phyloP scores from a whole-genome alignment of 2,329 filamentous ascomycete species.

The Botrytis tulipae region DNA sequence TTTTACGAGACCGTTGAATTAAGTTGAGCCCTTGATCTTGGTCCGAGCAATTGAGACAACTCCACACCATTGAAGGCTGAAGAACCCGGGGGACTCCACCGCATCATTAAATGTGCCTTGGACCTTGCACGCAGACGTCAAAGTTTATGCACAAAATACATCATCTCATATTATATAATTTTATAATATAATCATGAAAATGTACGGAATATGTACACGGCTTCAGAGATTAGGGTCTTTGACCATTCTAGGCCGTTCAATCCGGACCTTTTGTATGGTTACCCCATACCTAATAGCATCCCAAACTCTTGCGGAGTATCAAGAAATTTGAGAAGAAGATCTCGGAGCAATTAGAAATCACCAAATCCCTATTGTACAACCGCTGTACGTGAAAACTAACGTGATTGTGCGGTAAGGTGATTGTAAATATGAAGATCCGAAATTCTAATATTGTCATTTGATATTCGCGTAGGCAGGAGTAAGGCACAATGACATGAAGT shows the following conservation, averaged over 20 bases:
- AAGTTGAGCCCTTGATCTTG: not conserved
- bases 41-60: conserved; percentile 6
- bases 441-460: not conserved
- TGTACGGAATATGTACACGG: not conserved
- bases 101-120: not conserved
- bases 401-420: not conserved
- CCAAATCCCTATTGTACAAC: not conserved
- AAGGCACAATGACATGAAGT: not conserved
- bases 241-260: not conserved
- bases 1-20: not conserved
- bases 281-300: not conserved
- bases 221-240: not conserved
- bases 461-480: not conserved
- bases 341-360: not conserved
- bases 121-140: not conserved
- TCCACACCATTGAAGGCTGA: conserved; percentile 17
- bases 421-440: not conserved
- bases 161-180: not conserved
- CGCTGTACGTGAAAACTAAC: conserved; percentile 1
- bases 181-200: not conserved
- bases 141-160: conserved; percentile 4
- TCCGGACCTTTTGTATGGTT: not conserved
- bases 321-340: not conserved
- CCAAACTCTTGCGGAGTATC: too few species aligned
- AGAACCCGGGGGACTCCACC: not conserved